These are phyloP conservation scores for Musa acuminata DNA, from an alignment of 176 grass and related monocot genomes.

Conservation along the genomic window DNA sequence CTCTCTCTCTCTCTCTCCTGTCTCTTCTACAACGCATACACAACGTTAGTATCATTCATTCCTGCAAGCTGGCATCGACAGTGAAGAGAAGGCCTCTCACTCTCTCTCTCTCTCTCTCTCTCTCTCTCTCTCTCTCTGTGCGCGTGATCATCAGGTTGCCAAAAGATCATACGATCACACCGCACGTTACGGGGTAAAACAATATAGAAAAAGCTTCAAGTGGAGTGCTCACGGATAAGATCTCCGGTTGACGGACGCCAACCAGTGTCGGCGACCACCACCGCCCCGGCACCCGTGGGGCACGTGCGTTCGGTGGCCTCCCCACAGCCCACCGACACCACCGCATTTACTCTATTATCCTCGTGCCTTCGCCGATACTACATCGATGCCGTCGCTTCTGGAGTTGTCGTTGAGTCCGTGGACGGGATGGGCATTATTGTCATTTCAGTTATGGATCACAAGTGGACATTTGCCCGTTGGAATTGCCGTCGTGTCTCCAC, in stretches of 20 bases:
- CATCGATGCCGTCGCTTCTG: not conserved
- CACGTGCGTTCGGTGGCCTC: not conserved
- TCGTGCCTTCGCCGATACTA: not conserved
- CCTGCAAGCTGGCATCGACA: no score
- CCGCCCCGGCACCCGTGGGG: not conserved
- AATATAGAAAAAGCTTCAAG: no score
- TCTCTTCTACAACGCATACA: no score
- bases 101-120: no score
- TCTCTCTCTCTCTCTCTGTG: no score
- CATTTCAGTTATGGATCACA: not conserved
- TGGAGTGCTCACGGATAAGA: no score
- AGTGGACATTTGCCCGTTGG: not conserved
- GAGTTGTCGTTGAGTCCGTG: not conserved
- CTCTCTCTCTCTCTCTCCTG: no score
- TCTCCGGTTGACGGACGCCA: not conserved
- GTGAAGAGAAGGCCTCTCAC: no score
- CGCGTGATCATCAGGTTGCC: no score
- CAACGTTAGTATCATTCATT: no score
- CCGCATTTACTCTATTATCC: not conserved
- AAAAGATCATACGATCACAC: no score
- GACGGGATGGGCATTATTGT: not conserved
- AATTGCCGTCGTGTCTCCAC: not conserved
- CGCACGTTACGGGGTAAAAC: no score
- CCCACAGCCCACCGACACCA: not conserved
- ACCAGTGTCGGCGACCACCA: not conserved